Evolutionary conservation across 768 basidiomycete species (phyloP).

Genomic region (Amanita molliuscula): DNA sequence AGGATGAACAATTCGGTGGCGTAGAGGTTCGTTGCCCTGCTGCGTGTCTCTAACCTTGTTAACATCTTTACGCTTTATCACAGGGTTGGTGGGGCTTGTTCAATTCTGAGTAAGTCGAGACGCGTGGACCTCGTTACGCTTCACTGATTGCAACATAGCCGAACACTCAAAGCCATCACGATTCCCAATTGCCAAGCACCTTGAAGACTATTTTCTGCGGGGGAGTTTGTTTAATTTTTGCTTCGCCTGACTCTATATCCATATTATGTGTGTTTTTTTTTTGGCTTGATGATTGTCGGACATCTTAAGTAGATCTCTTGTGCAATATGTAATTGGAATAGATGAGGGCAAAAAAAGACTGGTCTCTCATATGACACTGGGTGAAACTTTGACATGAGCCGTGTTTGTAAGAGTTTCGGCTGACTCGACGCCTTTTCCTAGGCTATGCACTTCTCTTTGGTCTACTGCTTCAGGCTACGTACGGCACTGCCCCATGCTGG

Average conservation of each 20-base stretch:
- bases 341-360: neutral
- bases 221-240: neutral
- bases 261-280: too few relatives aligned
- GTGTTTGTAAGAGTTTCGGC: too few relatives aligned
- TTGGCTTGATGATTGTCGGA: too few relatives aligned
- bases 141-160: constrained; percentile 26
- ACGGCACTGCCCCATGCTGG: too few relatives aligned
- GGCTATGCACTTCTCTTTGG: too few relatives aligned
- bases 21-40: constrained; percentile 35
- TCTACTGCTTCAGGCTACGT: too few relatives aligned
- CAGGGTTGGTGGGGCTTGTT: constrained; percentile 41
- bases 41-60: neutral
- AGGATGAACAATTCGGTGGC: constrained; percentile 64
- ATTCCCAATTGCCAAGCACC: constrained; percentile 48
- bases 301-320: too few relatives aligned
- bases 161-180: constrained; percentile 60
- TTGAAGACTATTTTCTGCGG: constrained; percentile 11
- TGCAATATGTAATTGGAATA: neutral
- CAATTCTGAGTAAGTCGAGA: constrained; percentile 26
- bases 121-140: neutral
- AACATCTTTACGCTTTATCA: neutral
- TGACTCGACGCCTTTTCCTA: too few relatives aligned
- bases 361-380: too few relatives aligned
- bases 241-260: neutral
- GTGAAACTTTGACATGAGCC: too few relatives aligned